Base-by-base conservation (phyloP, 2,329 filamentous ascomycete genomes). In the Thyridium curvatum region DNA sequence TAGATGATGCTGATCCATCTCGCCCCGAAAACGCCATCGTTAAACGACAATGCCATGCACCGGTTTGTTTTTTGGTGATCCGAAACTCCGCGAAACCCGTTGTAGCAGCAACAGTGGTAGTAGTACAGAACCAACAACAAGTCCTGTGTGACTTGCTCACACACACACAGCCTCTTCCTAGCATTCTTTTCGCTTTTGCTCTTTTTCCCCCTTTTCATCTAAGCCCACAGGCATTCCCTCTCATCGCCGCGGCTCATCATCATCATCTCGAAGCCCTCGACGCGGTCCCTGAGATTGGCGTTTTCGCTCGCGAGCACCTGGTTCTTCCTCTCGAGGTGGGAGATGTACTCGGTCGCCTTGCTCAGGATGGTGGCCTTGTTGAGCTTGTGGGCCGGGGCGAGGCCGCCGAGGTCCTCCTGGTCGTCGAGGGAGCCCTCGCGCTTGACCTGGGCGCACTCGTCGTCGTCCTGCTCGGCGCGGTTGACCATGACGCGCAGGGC, bases 401-500 rank as follows among this genome's bases (percentile, higher is more conserved):
- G 21, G 6, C 51, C 34, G 54, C 56, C 37, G 42, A 56, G 37
- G 55, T 55, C 47, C 13, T 54, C 53, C 12, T 32, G n/a, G 6
- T 32, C 30, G 6, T 32, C 30, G 30, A 32, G 30, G 6, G 30
- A 26, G 21, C 21, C 67, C 26, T 65, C 62, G 13, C 61, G 54
- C 30, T 69, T 51, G 8, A 61, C 59, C n/a, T 60, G 42, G 4
- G 57, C 48, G 45, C 40, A 26, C 3, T 48, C 46, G 13, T 44
- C 52, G 32, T 44, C 46, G n/a, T 41, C 43, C 18, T 60, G 55
- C 16, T 70, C 64, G 2, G 56, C 47, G 1, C 61, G 56, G 17
- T 64, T 55, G 3, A 64, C 59, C 36, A 61, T 64, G 30, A 75
- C 52, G 18, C 75, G 66, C 34, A 79, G 60, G 3, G 69, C 61